Percentiles rank a stretch among this genome's conserved stretches.
Conservation (phyloP, 768 basidiomycete species). For the Mycena olivaceomarginata region DNA sequence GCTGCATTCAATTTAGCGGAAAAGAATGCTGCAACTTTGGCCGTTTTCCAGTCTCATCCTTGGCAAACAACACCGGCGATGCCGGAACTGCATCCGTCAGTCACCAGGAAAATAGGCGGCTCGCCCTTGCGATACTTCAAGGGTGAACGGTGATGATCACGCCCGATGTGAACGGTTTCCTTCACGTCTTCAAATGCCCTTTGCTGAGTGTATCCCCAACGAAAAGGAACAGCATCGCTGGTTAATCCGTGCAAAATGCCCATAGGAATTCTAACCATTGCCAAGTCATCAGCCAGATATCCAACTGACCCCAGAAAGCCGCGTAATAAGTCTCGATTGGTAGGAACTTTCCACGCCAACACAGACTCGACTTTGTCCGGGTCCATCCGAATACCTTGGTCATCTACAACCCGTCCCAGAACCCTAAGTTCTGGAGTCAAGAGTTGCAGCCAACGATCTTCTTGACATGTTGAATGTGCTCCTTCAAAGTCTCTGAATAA, state of each 20-base stretch:
- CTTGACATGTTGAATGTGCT: constrained; percentile 56
- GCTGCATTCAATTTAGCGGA: neutral
- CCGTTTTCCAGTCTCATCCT: neutral
- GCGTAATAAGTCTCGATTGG: constrained; percentile 55
- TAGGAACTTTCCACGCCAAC: constrained; percentile 41
- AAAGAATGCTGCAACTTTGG: neutral
- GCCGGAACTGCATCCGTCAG: neutral
- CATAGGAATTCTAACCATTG: constrained; percentile 60
- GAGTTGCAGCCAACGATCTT: constrained; percentile 54
- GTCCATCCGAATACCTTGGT: constrained; percentile 65
- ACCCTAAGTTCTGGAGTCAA: constrained; percentile 52
- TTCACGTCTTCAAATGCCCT: constrained; percentile 61
- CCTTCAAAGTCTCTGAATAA: constrained; percentile 59
- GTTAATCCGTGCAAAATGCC: constrained; percentile 52
- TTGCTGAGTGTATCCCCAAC: constrained; percentile 53
- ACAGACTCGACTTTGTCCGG: constrained; percentile 63
- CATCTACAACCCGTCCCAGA: constrained; percentile 56
- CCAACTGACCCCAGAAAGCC: constrained; percentile 56
- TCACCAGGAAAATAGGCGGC: neutral
- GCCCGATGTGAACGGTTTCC: constrained; percentile 29
- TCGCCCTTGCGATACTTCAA: constrained; percentile 34
- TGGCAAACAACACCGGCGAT: neutral
- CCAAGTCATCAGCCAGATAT: constrained; percentile 58
- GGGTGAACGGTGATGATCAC: constrained; percentile 48
- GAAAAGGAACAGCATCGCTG: constrained; percentile 47